Conservation (phyloP, 345 rosid genomes). For the Salix purpurea region DNA sequence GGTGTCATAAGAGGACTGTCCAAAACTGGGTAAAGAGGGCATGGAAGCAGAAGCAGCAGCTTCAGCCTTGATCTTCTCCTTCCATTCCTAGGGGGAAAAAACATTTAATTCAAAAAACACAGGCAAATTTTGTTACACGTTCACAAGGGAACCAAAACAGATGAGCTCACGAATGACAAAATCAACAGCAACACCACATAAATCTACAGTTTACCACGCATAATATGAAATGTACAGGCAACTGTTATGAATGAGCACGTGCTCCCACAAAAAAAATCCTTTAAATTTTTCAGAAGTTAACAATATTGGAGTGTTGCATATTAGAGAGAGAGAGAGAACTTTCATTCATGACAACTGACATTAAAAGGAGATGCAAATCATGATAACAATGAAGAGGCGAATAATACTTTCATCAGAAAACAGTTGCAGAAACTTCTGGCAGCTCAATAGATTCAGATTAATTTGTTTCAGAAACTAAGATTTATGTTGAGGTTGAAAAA, state of each 20-base stretch:
- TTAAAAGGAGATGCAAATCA: too few relatives aligned
- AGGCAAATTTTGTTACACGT: background rate
- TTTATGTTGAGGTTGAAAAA: background rate
- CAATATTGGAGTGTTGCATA: too few relatives aligned
- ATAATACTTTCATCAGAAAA: too few relatives aligned
- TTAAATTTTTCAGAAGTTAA: too few relatives aligned
- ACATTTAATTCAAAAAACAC: slow-evolving; percentile 14
- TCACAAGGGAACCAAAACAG: background rate
- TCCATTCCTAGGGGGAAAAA: slow-evolving; percentile 52
- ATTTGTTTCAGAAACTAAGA: background rate
- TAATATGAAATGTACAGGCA: too few relatives aligned
- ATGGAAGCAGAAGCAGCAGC: slow-evolving; percentile 52
- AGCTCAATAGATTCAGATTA: background rate
- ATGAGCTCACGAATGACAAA: background rate
- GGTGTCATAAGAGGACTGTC: slow-evolving; percentile 34
- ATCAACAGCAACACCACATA: background rate
- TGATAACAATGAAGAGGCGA: too few relatives aligned
- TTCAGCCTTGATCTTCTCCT: slow-evolving; percentile 80
- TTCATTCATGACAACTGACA: too few relatives aligned
- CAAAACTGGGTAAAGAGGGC: slow-evolving; percentile 41
- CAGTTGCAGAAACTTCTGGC: background rate
- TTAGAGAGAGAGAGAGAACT: too few relatives aligned
- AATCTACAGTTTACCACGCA: too few relatives aligned
- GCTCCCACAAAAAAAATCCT: too few relatives aligned
- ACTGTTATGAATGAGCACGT: too few relatives aligned